Evolutionary conservation across 116 monocot genomes (phyloP).

Genomic region (Trichopus zeylanicus): DNA sequence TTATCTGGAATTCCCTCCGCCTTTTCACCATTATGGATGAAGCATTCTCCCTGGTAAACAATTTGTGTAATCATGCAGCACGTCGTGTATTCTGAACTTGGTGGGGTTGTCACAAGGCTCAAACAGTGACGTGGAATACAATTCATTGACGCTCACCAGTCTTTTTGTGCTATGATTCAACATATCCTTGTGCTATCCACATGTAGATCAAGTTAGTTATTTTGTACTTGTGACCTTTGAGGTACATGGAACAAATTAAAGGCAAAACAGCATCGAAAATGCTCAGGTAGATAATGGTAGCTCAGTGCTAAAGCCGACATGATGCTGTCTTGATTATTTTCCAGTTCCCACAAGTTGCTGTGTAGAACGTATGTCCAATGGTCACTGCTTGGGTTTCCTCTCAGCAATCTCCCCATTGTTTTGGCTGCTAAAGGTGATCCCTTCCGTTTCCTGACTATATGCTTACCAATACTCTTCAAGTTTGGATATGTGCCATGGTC

Average conservation of each 20-base stretch:
- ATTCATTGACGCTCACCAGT: too few species aligned
- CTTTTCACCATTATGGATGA: too few species aligned
- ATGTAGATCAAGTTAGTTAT: constrained; percentile 26
- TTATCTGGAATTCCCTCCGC: too few species aligned
- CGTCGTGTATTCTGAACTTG: too few species aligned
- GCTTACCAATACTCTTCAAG: constrained; percentile 5
- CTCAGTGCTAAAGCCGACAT: constrained; percentile 24
- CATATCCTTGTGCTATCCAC: constrained; percentile 51
- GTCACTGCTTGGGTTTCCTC: neutral
- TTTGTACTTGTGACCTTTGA: constrained; percentile 24
- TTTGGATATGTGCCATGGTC: neutral
- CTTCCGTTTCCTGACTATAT: constrained; percentile 13
- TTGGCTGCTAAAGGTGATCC: constrained; percentile 25
- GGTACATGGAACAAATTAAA: constrained; percentile 44
- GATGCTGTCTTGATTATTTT: constrained; percentile 9
- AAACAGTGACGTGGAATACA: too few species aligned
- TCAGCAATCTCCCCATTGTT: constrained; percentile 17
- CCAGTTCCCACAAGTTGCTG: constrained; percentile 1
- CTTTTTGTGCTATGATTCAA: too few species aligned
- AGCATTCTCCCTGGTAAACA: too few species aligned
- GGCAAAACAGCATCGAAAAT: constrained; percentile 43
- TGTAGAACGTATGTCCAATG: constrained; percentile 23
- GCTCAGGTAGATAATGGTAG: constrained; percentile 33
- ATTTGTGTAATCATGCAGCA: too few species aligned
- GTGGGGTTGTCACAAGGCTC: too few species aligned